Percentiles rank a stretch among this genome's conserved stretches.
Conservation (phyloP, 768 basidiomycete genomes). For the Suillus plorans region DNA sequence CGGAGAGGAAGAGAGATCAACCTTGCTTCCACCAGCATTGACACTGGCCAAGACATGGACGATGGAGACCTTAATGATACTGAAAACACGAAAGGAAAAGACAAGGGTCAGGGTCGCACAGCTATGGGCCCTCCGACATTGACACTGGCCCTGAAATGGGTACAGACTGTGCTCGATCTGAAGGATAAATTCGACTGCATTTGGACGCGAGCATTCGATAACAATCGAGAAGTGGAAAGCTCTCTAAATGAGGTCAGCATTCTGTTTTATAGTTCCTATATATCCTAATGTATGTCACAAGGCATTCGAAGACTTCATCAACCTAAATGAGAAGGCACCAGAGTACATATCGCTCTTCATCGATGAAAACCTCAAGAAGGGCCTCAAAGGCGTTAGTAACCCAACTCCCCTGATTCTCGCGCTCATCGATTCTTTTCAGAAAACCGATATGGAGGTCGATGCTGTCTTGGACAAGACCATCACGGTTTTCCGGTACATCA, state of each 20-base stretch:
- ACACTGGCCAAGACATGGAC: constrained; percentile 34
- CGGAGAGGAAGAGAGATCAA: constrained; percentile 82
- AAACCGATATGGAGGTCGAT: constrained; percentile 93
- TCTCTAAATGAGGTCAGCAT: constrained; percentile 75
- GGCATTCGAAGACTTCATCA: constrained; percentile 94
- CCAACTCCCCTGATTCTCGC: constrained; percentile 5
- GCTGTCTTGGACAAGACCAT: constrained; percentile 91
- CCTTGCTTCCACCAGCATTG: constrained; percentile 47
- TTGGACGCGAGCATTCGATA: constrained; percentile 68
- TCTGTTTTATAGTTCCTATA: background rate
- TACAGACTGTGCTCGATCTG: constrained; percentile 83
- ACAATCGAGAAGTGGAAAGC: constrained; percentile 76
- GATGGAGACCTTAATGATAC: constrained; percentile 37
- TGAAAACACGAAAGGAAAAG: constrained; percentile 36
- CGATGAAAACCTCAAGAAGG: constrained; percentile 93
- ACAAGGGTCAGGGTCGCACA: constrained; percentile 54
- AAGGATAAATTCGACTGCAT: constrained; percentile 89
- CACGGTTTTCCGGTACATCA: constrained; percentile 89
- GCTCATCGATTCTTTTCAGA: constrained; percentile 39
- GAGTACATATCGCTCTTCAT: constrained; percentile 97
- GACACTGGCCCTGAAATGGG: constrained; percentile 82
- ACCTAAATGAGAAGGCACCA: constrained; percentile 80
- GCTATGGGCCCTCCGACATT: constrained; percentile 45
- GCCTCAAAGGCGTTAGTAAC: constrained; percentile 82
- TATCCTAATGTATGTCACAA: constrained; percentile 31